These are phyloP conservation scores for Neocallimastix lanati DNA, from an alignment of 192 early-diverging fungal species.

Conservation along the genomic window DNA sequence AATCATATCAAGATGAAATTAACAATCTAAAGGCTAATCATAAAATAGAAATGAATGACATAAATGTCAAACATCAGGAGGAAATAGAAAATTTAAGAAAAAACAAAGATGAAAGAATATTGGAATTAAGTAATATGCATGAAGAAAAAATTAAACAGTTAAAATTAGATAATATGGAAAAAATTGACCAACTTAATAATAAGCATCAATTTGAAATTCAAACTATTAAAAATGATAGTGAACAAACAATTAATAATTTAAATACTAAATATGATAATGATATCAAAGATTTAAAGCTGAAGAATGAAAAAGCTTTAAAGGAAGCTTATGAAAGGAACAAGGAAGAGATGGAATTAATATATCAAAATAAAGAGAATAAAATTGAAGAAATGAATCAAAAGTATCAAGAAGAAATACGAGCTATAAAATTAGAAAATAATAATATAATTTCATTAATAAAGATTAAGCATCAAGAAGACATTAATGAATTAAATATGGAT, in stretches of 20 bases:
- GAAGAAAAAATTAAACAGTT: background rate
- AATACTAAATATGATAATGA: background rate
- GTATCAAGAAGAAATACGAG: background rate
- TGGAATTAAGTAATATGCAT: background rate
- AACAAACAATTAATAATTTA: background rate
- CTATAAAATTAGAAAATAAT: background rate
- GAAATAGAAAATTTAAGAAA: background rate
- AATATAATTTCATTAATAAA: background rate
- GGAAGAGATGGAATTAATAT: background rate
- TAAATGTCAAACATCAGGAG: background rate
- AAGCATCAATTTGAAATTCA: background rate
- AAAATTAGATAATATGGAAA: background rate
- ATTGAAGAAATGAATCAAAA: background rate
- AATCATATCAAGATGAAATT: background rate
- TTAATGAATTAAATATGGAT: background rate
- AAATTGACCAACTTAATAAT: background rate
- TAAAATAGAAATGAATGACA: background rate
- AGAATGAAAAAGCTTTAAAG: background rate
- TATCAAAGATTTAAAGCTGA: background rate
- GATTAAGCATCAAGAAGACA: background rate
- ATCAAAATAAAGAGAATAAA: background rate
- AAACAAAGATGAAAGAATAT: background rate
- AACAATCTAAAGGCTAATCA: background rate
- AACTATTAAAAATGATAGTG: background rate
- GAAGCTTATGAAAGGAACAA: background rate